These are phyloP conservation scores for Halophytophthora batemanensis DNA, from an alignment of 352 stramenopile species.

Conservation along the genomic window DNA sequence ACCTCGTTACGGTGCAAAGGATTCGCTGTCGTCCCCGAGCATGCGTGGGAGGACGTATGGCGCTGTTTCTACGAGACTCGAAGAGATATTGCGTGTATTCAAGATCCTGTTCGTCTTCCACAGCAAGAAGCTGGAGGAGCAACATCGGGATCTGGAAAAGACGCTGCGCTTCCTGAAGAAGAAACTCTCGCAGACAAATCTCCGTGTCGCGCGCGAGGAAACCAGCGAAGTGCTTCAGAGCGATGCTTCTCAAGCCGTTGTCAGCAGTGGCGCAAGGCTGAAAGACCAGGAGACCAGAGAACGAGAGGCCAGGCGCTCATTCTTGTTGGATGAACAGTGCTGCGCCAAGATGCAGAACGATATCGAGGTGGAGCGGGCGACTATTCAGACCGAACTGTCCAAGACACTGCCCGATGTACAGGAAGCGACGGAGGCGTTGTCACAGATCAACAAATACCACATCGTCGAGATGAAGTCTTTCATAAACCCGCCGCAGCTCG, in stretches of 20 bases:
- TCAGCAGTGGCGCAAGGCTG: conserved; percentile 23
- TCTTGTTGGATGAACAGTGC: conserved; percentile 55
- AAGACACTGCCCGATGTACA: conserved; percentile 59
- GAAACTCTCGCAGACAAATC: conserved; percentile 21
- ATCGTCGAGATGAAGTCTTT: conserved; percentile 84
- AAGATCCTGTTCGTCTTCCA: conserved; percentile 48
- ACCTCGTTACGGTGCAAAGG: neutral
- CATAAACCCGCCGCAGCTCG: conserved; percentile 62
- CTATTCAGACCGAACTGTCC: conserved; percentile 54
- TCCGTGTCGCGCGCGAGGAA: conserved; percentile 31
- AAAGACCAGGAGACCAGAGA: conserved; percentile 35
- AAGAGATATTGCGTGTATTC: conserved; percentile 46
- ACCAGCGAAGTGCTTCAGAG: conserved; percentile 32
- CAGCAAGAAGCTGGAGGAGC: conserved; percentile 24
- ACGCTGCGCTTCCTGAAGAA: conserved; percentile 25
- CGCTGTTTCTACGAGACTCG: conserved; percentile 32
- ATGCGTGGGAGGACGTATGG: conserved; percentile 18
- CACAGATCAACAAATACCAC: conserved; percentile 77
- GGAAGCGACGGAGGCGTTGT: conserved; percentile 53
- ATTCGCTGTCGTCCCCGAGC: conserved; percentile 4
- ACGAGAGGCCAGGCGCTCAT: conserved; percentile 37
- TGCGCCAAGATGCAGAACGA: conserved; percentile 50
- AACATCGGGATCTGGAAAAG: conserved; percentile 8
- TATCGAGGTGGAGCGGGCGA: conserved; percentile 51
- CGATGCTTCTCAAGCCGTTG: conserved; percentile 30